These are phyloP conservation scores for Extremus antarcticus DNA, from an alignment of 495 filamentous ascomycete species.

Conservation along the genomic window DNA sequence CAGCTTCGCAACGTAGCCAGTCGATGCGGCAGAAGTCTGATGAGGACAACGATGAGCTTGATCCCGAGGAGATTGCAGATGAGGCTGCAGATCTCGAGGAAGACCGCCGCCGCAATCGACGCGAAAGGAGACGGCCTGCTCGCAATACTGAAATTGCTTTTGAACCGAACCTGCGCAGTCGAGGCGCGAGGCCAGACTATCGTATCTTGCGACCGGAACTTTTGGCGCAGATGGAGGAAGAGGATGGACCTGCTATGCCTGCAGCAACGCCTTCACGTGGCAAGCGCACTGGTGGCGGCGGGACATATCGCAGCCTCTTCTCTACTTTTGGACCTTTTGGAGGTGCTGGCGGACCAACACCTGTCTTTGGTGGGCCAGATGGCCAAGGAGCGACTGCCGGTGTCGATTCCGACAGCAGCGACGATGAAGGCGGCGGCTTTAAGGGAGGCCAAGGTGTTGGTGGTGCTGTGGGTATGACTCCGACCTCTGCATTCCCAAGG, in stretches of 20 bases:
- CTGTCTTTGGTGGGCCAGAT: conserved; percentile 68
- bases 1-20: conserved; percentile 42
- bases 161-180: conserved; percentile 26
- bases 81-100: conserved; percentile 67
- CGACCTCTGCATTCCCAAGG: conserved; percentile 51
- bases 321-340: conserved; percentile 87
- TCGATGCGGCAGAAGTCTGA: conserved; percentile 35
- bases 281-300: conserved; percentile 44
- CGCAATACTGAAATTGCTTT: conserved; percentile 13
- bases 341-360: conserved; percentile 56
- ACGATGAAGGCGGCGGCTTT: conserved; percentile 60
- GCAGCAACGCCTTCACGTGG: conserved; percentile 53
- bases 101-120: conserved; percentile 23
- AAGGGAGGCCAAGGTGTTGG: conserved; percentile 36
- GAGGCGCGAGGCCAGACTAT: conserved; percentile 45
- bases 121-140: conserved; percentile 7
- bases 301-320: conserved; percentile 61
- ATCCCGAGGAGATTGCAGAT: conserved; percentile 32
- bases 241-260: conserved; percentile 44
- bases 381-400: conserved; percentile 60
- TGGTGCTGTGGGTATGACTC: conserved; percentile 62
- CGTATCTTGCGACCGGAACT: conserved; percentile 67
- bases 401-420: conserved; percentile 89
- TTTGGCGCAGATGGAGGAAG: conserved; percentile 56
- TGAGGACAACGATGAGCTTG: conserved; percentile 36